A percentile compares a stretch with the other conserved stretches of the same genome.
Conservation (phyloP, 2,329 filamentous ascomycete species). For the Paraphoma sp. region DNA sequence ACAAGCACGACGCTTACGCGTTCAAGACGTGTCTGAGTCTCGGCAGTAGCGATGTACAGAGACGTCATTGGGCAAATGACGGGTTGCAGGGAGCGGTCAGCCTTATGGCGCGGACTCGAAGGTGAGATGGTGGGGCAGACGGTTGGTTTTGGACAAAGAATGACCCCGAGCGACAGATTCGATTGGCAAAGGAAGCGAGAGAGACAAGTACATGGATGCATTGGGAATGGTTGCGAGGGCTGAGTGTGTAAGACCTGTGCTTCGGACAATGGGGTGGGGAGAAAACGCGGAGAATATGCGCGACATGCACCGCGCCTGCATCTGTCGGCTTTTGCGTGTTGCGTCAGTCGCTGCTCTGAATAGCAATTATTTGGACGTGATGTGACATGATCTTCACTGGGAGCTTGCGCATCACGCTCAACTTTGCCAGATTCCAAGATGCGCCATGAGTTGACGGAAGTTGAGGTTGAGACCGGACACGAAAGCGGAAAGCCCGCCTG, state of each 20-base stretch:
- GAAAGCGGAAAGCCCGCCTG: background rate
- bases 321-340: conserved; percentile 6
- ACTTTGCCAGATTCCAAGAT: background rate
- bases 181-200: background rate
- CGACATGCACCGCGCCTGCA: conserved; percentile 6
- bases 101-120: conserved; percentile 5
- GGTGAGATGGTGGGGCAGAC: background rate
- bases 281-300: conserved; percentile 18
- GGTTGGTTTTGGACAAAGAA: background rate
- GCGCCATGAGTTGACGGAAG: background rate
- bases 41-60: background rate
- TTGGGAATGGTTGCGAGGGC: background rate
- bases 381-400: background rate
- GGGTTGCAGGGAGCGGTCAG: conserved; percentile 18
- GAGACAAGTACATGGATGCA: background rate
- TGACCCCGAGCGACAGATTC: background rate
- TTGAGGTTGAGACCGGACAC: background rate
- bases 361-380: background rate
- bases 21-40: conserved; percentile 13
- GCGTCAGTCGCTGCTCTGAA: conserved; percentile 1
- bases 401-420: background rate
- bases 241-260: conserved; percentile 6
- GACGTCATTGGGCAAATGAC: conserved; percentile 11
- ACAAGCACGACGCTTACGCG: conserved; percentile 18
- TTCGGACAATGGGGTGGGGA: conserved; percentile 29